Evolutionary conservation across 352 stramenopile species (phyloP).

Genomic region (Aphanomyces euteiches): DNA sequence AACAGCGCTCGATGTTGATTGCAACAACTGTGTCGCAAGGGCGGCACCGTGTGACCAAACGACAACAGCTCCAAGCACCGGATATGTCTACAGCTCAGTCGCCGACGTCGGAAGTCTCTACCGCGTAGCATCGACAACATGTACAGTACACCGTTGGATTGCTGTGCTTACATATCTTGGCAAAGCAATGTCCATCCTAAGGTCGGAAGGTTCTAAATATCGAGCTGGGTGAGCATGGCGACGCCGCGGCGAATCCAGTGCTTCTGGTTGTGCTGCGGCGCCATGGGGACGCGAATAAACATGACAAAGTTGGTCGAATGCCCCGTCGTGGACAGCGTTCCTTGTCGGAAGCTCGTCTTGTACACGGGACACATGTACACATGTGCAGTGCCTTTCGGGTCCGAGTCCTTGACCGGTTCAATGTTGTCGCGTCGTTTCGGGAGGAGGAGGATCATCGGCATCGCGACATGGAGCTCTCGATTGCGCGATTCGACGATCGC

Average conservation of each 20-base stretch:
- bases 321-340: constrained; percentile 90
- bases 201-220: constrained; percentile 51
- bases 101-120: no score
- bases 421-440: constrained; percentile 80
- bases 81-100: no score
- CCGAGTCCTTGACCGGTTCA: constrained; percentile 83
- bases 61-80: no score
- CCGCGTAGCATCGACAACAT: no score
- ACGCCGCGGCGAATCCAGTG: constrained; percentile 94
- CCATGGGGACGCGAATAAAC: constrained; percentile 90
- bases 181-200: not conserved
- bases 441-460: constrained; percentile 84
- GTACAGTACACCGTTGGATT: no score
- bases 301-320: constrained; percentile 97
- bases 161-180: no score
- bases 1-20: no score
- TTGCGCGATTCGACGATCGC: constrained; percentile 80
- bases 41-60: no score
- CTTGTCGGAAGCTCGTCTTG: constrained; percentile 88
- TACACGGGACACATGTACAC: constrained; percentile 91
- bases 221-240: constrained; percentile 91
- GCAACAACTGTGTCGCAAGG: no score
- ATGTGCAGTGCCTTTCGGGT: constrained; percentile 84
- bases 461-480: constrained; percentile 80
- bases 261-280: constrained; percentile 81